These are phyloP conservation scores for Alternaria angustiovoidea DNA, from an alignment of 2,329 filamentous ascomycete species.

Conservation along the genomic window DNA sequence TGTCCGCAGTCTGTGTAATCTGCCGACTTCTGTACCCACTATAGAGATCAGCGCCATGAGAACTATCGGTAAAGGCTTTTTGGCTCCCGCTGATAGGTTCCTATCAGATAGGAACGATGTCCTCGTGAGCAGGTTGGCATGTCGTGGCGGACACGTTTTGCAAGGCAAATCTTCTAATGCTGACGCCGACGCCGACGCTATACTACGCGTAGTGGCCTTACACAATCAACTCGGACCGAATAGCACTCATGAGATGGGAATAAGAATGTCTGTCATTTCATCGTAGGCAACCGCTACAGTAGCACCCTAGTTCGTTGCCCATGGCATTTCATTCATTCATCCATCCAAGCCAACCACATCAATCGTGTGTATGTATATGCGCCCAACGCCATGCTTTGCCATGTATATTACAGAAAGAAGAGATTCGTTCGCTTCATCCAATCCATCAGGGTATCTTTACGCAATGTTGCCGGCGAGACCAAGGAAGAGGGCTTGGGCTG, in stretches of 20 bases:
- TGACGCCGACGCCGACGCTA: background rate
- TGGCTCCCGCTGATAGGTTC: background rate
- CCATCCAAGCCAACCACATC: background rate
- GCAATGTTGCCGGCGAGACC: slow-evolving; percentile 86
- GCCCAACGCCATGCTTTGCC: slow-evolving; percentile 24
- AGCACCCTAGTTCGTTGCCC: background rate
- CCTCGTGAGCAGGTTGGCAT: background rate
- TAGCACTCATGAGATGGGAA: background rate
- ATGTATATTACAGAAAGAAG: slow-evolving; percentile 23
- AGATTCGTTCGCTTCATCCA: slow-evolving; percentile 9
- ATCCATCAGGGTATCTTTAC: slow-evolving; percentile 39
- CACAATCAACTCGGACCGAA: background rate
- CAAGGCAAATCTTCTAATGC: background rate
- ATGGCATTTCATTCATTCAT: background rate
- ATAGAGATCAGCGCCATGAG: background rate
- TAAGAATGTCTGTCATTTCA: slow-evolving; percentile 10
- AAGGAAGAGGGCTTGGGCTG: slow-evolving; percentile 92
- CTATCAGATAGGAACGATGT: background rate
- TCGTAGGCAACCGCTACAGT: slow-evolving; percentile 2
- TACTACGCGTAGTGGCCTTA: background rate
- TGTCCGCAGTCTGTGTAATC: slow-evolving; percentile 1
- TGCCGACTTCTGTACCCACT: background rate
- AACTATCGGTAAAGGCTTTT: background rate
- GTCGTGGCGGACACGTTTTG: background rate
- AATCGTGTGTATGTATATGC: background rate